These are phyloP conservation scores for Aspergillus conjunctus DNA, from an alignment of 495 filamentous ascomycete species.

Conservation along the genomic window DNA sequence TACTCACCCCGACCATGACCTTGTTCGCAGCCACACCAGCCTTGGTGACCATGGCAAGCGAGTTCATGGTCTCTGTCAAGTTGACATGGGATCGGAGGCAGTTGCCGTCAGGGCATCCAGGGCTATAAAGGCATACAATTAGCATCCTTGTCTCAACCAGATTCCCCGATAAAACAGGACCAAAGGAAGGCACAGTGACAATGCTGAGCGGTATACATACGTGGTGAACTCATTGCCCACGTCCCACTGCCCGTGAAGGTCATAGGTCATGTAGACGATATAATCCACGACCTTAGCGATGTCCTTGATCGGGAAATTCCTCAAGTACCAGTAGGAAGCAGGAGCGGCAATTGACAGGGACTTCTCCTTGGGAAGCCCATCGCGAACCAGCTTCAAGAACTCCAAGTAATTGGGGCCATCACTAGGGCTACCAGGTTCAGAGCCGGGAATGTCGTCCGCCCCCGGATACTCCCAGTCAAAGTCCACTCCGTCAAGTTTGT, in stretches of 20 bases:
- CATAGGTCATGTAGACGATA: constrained; percentile 41
- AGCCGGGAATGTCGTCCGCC: constrained; percentile 41
- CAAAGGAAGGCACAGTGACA: constrained; percentile 4
- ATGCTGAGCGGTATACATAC: constrained; percentile 31
- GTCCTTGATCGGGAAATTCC: constrained; percentile 29
- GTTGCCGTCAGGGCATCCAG: constrained; percentile 38
- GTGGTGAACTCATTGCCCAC: too few relatives aligned
- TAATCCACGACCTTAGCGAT: constrained; percentile 34
- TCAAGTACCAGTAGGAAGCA: constrained; percentile 35
- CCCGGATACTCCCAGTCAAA: constrained; percentile 46
- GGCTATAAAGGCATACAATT: constrained; percentile 20
- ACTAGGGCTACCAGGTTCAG: constrained; percentile 31
- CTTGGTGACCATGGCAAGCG: constrained; percentile 52
- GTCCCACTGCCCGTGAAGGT: constrained; percentile 26
- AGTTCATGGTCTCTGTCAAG: constrained; percentile 38
- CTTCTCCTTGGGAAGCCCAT: not conserved
- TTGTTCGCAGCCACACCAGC: constrained; percentile 45
- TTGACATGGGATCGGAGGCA: constrained; percentile 47
- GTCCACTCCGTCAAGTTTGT: constrained; percentile 41
- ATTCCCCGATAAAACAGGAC: too few relatives aligned
- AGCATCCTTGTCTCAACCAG: constrained; percentile 27
- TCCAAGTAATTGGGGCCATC: constrained; percentile 23
- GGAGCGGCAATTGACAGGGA: constrained; percentile 26
- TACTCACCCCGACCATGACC: constrained; percentile 39
- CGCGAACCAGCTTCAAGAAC: constrained; percentile 22